Conservation (phyloP, 2,329 filamentous ascomycete genomes). For the Fusarium miscanthi region DNA sequence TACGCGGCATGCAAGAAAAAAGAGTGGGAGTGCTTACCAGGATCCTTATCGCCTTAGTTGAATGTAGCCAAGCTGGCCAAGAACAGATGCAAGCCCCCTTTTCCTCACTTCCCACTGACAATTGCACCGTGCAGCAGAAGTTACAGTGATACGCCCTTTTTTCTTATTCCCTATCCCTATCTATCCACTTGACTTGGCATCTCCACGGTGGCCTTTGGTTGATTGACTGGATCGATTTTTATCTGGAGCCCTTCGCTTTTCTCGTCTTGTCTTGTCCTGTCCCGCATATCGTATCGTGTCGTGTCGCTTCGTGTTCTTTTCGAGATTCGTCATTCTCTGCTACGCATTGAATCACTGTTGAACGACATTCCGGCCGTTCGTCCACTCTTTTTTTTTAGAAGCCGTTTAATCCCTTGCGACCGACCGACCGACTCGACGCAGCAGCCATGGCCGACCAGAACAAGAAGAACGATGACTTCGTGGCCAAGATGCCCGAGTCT, state of each 20-base stretch:
- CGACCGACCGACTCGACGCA: conserved; percentile 5
- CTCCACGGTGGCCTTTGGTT: conserved; percentile 25
- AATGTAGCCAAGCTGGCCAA: conserved; percentile 26
- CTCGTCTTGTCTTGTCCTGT: conserved; percentile 9
- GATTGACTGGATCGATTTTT: conserved; percentile 29
- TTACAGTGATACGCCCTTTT: conserved; percentile 15
- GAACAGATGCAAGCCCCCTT: conserved; percentile 22
- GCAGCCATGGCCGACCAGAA: conserved; percentile 35
- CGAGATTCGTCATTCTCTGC: conserved; percentile 15
- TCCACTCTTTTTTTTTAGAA: conserved; percentile 35
- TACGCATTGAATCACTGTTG: conserved; percentile 14
- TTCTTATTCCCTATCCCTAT: conserved; percentile 8
- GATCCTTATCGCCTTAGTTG: conserved; percentile 18
- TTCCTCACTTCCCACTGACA: conserved; percentile 7
- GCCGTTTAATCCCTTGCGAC: conserved; percentile 10
- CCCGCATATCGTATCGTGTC: background rate
- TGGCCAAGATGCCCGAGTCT: conserved; percentile 31
- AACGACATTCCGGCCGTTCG: conserved; percentile 40
- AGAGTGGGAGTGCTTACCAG: conserved; percentile 12
- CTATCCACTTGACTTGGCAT: conserved; percentile 30
- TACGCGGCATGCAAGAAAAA: conserved; percentile 15
- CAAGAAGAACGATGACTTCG: conserved; percentile 42
- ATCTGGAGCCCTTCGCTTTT: conserved; percentile 22
- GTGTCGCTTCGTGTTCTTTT: conserved; percentile 7
- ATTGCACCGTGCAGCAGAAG: conserved; percentile 3